Percentiles rank a stretch among this genome's conserved stretches.
These are phyloP conservation scores for Candida alai DNA, from an alignment of 805 yeast genomes.

Conservation along the genomic window DNA sequence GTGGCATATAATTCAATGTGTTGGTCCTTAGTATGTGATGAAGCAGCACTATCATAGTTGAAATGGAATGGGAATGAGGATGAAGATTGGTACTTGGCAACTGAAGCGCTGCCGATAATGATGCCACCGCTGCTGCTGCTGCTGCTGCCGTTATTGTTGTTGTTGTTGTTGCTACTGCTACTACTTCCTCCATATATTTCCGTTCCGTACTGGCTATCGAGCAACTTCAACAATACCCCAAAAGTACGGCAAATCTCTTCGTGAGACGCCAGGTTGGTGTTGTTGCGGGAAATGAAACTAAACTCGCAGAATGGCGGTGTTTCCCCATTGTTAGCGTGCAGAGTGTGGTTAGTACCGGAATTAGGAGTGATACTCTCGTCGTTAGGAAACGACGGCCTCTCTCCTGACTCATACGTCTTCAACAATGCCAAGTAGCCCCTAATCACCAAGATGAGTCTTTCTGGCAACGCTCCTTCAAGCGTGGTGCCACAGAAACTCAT, in stretches of 20 bases:
- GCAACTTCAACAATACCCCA: constrained; percentile 48
- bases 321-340: neutral
- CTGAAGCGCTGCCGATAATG: constrained; percentile 6
- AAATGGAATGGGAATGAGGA: constrained; percentile 40
- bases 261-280: constrained; percentile 52
- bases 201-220: constrained; percentile 55
- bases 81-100: constrained; percentile 30
- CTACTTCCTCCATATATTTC: constrained; percentile 27
- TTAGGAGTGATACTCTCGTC: constrained; percentile 25
- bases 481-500: constrained; percentile 53
- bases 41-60: constrained; percentile 32
- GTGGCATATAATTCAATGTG: constrained; percentile 65
- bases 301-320: constrained; percentile 24
- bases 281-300: constrained; percentile 36
- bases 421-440: constrained; percentile 70
- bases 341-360: neutral
- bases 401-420: constrained; percentile 50
- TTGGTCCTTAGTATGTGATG: constrained; percentile 29
- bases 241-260: constrained; percentile 67
- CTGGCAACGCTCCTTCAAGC: constrained; percentile 65
- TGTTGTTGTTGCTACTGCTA: constrained; percentile 2
- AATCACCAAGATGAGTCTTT: constrained; percentile 64
- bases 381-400: constrained; percentile 73
- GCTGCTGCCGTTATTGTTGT: neutral
- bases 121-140: neutral